These are phyloP conservation scores for Tilletia walkeri DNA, from an alignment of 1,284 basidiomycete genomes.

Conservation along the genomic window DNA sequence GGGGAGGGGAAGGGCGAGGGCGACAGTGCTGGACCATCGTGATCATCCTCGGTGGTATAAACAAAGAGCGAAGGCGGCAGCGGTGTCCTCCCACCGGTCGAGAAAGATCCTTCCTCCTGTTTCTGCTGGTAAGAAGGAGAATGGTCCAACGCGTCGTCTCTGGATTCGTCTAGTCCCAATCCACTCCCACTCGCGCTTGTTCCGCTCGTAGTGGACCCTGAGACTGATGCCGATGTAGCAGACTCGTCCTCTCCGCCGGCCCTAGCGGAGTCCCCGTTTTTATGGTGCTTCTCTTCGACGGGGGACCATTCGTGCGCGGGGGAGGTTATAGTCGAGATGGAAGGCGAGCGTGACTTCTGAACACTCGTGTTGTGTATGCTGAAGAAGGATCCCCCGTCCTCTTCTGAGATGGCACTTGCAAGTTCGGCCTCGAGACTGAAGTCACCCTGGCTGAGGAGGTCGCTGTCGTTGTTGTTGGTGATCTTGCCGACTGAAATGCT, in stretches of 20 bases:
- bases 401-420: slow-evolving; percentile 5
- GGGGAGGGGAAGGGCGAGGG: background rate
- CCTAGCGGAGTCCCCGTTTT: background rate
- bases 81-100: background rate
- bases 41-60: background rate
- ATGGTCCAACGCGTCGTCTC: too few species aligned
- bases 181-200: too few species aligned
- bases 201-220: too few species aligned
- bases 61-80: background rate
- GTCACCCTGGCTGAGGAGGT: background rate
- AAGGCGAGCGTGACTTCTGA: background rate
- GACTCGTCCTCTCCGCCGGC: background rate
- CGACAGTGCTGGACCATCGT: background rate
- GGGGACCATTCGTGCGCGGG: background rate
- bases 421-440: slow-evolving; percentile 15
- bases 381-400: slow-evolving; percentile 13
- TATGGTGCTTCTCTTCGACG: background rate
- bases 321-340: background rate
- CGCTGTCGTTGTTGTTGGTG: background rate
- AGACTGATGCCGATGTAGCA: too few species aligned
- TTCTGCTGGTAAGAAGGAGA: too few species aligned
- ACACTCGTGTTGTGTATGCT: background rate
- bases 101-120: too few species aligned
- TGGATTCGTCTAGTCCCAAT: too few species aligned
- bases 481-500: background rate